Conservation (phyloP, 1,284 basidiomycete species). For the Moesziomyces sp. region DNA sequence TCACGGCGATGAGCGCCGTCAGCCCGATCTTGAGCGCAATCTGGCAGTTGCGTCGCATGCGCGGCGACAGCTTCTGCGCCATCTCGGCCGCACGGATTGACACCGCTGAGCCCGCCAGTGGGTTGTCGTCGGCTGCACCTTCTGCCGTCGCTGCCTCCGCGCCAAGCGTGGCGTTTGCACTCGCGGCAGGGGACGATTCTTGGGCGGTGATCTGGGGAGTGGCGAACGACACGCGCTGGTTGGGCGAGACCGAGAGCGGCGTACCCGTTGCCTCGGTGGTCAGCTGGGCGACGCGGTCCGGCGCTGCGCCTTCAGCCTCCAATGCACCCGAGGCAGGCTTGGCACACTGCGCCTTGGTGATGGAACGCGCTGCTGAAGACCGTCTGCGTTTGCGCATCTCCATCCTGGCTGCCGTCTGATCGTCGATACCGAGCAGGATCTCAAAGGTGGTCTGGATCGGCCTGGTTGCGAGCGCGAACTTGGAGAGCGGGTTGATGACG, state of each 20-base stretch:
- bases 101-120: constrained; percentile 47
- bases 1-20: constrained; percentile 50
- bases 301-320: not conserved
- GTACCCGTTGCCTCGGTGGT: constrained; percentile 12
- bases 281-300: not conserved
- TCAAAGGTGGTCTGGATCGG: constrained; percentile 71
- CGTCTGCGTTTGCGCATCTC: constrained; percentile 13
- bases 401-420: constrained; percentile 24
- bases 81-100: constrained; percentile 36
- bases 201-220: not conserved
- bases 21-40: constrained; percentile 45
- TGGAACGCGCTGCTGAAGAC: constrained; percentile 5
- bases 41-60: constrained; percentile 16
- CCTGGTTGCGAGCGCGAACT: constrained; percentile 85
- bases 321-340: not conserved
- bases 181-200: not conserved
- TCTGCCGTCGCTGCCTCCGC: not conserved
- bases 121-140: constrained; percentile 16
- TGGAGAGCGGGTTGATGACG: constrained; percentile 79
- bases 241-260: constrained; percentile 28
- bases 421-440: constrained; percentile 58
- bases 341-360: constrained; percentile 7
- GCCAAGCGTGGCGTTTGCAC: not conserved
- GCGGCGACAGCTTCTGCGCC: constrained; percentile 15
- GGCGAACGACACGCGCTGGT: constrained; percentile 38